Base-by-base conservation (phyloP, 148 eudicot species). In the Vaccinium myrtillus region DNA sequence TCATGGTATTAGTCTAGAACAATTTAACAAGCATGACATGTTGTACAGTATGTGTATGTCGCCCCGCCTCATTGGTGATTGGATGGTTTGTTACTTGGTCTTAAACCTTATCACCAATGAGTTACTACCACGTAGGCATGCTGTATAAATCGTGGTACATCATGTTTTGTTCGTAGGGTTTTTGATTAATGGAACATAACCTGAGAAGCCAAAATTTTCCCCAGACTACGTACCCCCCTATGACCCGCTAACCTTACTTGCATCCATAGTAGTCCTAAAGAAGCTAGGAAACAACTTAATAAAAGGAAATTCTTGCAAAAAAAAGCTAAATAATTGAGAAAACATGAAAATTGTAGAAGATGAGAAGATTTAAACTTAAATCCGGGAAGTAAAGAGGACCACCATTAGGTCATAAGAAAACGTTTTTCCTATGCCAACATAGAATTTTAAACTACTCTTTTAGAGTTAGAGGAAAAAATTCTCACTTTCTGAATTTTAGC, bases 31-130 rank as follows among this genome's bases (percentile, higher is more conserved):
- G 12, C 74, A 69, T 8, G 71, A 61, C 71, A 65, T 65, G 71
- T 0, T 65, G 13, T 65, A 23, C 13, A 65, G 10, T 9, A 25
- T 9, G 12, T 13, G 14, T 65, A 65, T 65, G 30, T 69, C 2
- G 25, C 74, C 5, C 19, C 3, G 43, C 74, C 74, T 69, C 74
- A 69, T 69, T 69, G 8, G 7, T 30, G 39, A 13, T 27, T 69
- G 18, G 43, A 69, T 69, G 74, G 32, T 69, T 69, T 69, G 18
- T 69, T 69, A 69, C 27, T 69, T 69, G 71, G 43, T 69, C 74
- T 69, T 69, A 69, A 69, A 69, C 7, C 74, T 69, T 12, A 12
- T 69, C 43, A 69, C 74, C 18, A 69, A 11, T 27, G 74, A 25
- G 74, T 69, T 4, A 69, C 25, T 69, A 36, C 39, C 18, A 27